Evolutionary conservation across 257 asterid genomes (phyloP).

Genomic region (Coffea canephora): DNA sequence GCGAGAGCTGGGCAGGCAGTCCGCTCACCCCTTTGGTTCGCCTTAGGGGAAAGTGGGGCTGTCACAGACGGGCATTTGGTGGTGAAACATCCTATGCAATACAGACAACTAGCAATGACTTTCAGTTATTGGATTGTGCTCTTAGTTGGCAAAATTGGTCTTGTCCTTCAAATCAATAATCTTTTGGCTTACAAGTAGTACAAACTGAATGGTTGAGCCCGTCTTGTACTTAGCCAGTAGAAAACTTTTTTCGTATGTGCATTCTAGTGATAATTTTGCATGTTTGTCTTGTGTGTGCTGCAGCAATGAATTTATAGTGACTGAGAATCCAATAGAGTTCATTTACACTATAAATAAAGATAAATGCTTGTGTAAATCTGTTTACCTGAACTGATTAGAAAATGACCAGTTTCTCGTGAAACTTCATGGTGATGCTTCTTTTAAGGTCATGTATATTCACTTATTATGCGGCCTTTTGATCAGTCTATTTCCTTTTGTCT

Average conservation of each 20-base stretch:
- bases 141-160: neutral
- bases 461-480: neutral
- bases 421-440: neutral
- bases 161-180: neutral
- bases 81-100: neutral
- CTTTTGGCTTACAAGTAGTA: too few species aligned
- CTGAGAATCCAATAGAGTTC: neutral
- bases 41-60: neutral
- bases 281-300: neutral
- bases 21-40: neutral
- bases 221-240: neutral
- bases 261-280: neutral
- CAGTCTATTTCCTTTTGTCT: constrained; percentile 21
- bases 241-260: neutral
- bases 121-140: neutral
- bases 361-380: neutral
- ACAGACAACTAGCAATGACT: neutral
- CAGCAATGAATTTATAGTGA: neutral
- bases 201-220: neutral
- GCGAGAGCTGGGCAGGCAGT: too few species aligned
- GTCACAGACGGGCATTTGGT: neutral
- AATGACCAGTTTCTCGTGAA: neutral
- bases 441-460: neutral
- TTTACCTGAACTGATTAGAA: neutral
- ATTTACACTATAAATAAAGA: neutral